phyloP scores from a whole-genome alignment of 179 eudicot species.

The Silene noctiflora region DNA sequence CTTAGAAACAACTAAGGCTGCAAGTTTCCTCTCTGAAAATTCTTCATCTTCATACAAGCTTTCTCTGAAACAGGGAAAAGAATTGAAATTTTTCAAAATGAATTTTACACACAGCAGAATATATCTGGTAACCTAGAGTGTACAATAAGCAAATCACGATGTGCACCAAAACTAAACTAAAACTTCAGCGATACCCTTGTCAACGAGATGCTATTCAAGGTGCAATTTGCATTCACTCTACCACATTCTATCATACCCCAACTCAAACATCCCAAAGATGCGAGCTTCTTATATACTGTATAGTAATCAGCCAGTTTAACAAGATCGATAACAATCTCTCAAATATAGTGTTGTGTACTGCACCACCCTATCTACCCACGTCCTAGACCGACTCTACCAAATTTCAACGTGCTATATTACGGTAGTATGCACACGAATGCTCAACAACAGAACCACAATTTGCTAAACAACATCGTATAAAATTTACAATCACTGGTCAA shows the following conservation, averaged over 20 bases:
- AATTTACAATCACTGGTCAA: background rate
- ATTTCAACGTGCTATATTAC: background rate
- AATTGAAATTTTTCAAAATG: too few relatives aligned
- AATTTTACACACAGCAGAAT: background rate
- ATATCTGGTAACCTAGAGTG: too few relatives aligned
- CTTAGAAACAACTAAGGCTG: constrained; percentile 90
- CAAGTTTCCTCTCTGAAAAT: constrained; percentile 70
- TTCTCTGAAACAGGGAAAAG: constrained; percentile 54
- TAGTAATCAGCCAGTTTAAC: background rate
- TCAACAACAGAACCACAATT: background rate
- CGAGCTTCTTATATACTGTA: background rate
- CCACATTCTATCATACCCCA: background rate
- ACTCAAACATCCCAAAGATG: background rate
- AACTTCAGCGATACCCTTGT: background rate
- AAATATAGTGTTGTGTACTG: background rate
- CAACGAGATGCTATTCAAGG: background rate
- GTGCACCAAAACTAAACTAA: background rate
- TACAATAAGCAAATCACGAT: too few relatives aligned
- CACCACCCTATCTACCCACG: background rate
- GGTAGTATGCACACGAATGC: background rate
- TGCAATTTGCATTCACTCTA: constrained; percentile 5
- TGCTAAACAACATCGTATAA: background rate
- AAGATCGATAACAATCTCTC: background rate
- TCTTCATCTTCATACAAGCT: constrained; percentile 95
- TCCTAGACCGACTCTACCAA: background rate